Evolutionary conservation across 1,284 basidiomycete species (phyloP).

Genomic region (Sparassis latifolia): DNA sequence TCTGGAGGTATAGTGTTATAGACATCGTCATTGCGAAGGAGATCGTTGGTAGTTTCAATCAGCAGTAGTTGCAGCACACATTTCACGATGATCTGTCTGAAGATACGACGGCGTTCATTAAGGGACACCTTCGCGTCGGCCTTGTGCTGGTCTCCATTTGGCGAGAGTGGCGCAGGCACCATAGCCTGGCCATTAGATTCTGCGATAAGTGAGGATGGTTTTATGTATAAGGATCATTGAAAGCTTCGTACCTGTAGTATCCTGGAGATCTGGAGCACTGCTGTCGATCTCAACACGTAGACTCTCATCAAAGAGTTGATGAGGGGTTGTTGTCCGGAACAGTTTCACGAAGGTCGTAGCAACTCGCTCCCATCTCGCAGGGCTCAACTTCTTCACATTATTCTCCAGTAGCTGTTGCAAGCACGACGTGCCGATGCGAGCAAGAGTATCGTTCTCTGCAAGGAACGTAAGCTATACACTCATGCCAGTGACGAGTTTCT

Average conservation of each 20-base stretch:
- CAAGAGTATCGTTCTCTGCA: constrained; percentile 94
- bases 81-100: constrained; percentile 99
- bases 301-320: constrained; percentile 92
- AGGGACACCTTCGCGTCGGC: constrained; percentile 45
- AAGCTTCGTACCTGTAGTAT: constrained; percentile 27
- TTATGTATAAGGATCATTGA: constrained; percentile 5
- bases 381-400: constrained; percentile 86
- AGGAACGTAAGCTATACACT: background rate
- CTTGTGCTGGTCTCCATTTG: constrained; percentile 47
- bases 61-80: constrained; percentile 95
- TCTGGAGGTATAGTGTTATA: constrained; percentile 94
- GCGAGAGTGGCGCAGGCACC: constrained; percentile 74
- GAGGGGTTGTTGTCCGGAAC: constrained; percentile 96
- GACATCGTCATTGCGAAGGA: constrained; percentile 88
- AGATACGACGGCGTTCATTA: constrained; percentile 80
- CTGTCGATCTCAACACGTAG: constrained; percentile 77
- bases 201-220: constrained; percentile 16
- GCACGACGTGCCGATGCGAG: constrained; percentile 96
- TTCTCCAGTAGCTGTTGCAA: constrained; percentile 94
- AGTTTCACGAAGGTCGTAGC: constrained; percentile 92
- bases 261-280: constrained; percentile 47
- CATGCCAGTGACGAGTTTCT: constrained; percentile 14
- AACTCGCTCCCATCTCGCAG: constrained; percentile 87
- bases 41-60: constrained; percentile 96
- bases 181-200: constrained; percentile 65